These are phyloP conservation scores for Lignosus rhinocerotis DNA, from an alignment of 1,284 basidiomycete genomes.

Conservation along the genomic window DNA sequence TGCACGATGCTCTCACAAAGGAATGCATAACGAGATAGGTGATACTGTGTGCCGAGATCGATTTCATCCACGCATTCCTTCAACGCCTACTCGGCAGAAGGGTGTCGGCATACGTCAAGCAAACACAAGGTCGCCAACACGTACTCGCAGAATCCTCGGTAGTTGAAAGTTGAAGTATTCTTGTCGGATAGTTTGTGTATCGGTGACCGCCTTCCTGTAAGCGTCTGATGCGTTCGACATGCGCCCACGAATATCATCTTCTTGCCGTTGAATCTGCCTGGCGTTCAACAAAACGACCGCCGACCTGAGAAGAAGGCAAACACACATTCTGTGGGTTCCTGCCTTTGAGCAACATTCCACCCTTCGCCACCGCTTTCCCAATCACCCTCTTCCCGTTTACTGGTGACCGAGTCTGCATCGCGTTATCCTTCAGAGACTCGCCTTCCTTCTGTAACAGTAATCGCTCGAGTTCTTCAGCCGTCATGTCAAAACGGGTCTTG, in stretches of 20 bases:
- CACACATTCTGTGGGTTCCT: constrained; percentile 89
- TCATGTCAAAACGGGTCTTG: constrained; percentile 83
- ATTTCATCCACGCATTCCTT: constrained; percentile 97
- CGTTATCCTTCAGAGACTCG: constrained; percentile 82
- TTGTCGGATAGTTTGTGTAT: constrained; percentile 88
- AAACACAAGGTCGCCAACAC: constrained; percentile 31
- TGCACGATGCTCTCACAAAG: constrained; percentile 90
- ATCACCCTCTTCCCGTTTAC: constrained; percentile 75
- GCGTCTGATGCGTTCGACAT: constrained; percentile 87
- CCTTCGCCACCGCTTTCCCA: constrained; percentile 89
- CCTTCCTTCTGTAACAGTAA: constrained; percentile 95
- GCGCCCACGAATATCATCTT: constrained; percentile 88
- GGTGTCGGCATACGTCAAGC: constrained; percentile 1
- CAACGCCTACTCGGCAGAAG: constrained; percentile 58
- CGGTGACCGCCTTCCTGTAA: constrained; percentile 89
- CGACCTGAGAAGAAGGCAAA: constrained; percentile 4
- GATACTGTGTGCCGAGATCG: constrained; percentile 96
- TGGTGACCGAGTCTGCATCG: constrained; percentile 57
- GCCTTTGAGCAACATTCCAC: constrained; percentile 87
- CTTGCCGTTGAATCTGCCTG: constrained; percentile 83
- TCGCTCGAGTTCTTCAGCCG: constrained; percentile 94
- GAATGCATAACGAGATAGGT: constrained; percentile 93
- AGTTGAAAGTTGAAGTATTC: constrained; percentile 98
- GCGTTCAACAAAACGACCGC: not conserved
- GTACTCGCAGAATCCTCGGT: constrained; percentile 88